A percentile compares a stretch with the other conserved stretches of the same genome.
Evolutionary conservation across 2,329 filamentous ascomycete species (phyloP).

Genomic region (Fusarium sacchari): DNA sequence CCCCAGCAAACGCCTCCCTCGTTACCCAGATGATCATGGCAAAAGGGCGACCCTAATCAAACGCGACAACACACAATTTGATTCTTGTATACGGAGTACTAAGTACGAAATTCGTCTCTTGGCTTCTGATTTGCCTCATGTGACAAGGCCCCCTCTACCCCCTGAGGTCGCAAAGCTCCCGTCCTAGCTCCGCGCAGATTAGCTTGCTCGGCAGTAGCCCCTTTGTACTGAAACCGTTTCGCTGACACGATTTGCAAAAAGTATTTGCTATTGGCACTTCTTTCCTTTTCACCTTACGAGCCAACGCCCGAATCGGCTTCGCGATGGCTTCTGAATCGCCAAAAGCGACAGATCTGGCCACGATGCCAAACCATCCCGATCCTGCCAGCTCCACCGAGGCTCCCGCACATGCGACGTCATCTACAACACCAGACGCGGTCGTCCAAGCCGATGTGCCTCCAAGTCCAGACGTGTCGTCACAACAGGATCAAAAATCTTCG

Average conservation of each 20-base stretch:
- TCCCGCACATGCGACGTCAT: conserved; percentile 37
- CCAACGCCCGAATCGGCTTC: conserved; percentile 30
- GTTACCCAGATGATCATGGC: conserved; percentile 36
- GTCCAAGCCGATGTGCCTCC: conserved; percentile 12
- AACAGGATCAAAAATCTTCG: conserved; percentile 5
- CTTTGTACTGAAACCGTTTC: conserved; percentile 37
- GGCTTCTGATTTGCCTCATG: neutral
- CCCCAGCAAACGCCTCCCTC: conserved; percentile 28
- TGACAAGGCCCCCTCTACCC: conserved; percentile 14
- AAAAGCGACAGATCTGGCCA: conserved; percentile 53
- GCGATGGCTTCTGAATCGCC: conserved; percentile 52
- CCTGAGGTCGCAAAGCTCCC: conserved; percentile 35
- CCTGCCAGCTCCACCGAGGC: conserved; percentile 31
- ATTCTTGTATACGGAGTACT: conserved; percentile 39
- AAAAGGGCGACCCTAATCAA: conserved; percentile 25
- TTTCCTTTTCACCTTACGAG: conserved; percentile 21
- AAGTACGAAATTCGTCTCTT: conserved; percentile 33
- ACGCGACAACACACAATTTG: conserved; percentile 26
- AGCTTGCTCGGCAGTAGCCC: conserved; percentile 36
- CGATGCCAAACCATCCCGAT: conserved; percentile 51
- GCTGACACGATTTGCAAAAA: conserved; percentile 43
- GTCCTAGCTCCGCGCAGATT: conserved; percentile 36
- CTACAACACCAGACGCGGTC: conserved; percentile 20
- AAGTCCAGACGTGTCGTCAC: conserved; percentile 22
- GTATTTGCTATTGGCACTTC: conserved; percentile 35